Evolutionary conservation across 208 protist genomes (phyloP).

Genomic region (Leishmania amazonensis): DNA sequence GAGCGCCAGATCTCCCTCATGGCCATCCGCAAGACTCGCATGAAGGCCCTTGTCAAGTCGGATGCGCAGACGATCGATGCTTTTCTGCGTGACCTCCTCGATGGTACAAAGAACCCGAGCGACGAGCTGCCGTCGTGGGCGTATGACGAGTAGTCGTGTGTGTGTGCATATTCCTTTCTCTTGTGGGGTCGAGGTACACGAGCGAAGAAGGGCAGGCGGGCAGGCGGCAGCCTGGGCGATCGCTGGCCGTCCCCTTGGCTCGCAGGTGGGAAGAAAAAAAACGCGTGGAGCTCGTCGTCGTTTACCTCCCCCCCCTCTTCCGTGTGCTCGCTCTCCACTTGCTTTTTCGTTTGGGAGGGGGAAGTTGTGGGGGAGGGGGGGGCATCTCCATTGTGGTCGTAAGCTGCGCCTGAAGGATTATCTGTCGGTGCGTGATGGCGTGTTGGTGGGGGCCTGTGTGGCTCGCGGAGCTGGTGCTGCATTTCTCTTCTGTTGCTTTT

Average conservation of each 20-base stretch:
- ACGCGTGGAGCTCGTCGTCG: background rate
- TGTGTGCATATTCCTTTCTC: background rate
- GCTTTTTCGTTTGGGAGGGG: background rate
- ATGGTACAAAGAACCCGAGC: slow-evolving; percentile 45
- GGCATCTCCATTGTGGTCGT: background rate
- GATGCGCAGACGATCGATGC: slow-evolving; percentile 38
- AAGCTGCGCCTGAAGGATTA: background rate
- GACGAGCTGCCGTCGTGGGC: slow-evolving; percentile 38
- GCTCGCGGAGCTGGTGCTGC: background rate
- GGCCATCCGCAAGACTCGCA: slow-evolving; percentile 60
- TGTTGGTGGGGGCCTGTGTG: background rate
- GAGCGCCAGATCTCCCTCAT: slow-evolving; percentile 38
- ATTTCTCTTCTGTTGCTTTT: background rate
- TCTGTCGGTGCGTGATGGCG: background rate
- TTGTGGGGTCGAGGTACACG: background rate
- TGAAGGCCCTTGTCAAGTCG: slow-evolving; percentile 55
- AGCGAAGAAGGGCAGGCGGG: background rate
- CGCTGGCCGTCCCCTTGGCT: background rate
- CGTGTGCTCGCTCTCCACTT: background rate
- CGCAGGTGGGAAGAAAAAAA: background rate
- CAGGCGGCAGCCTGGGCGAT: background rate
- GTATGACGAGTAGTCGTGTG: slow-evolving; percentile 15
- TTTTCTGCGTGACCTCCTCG: slow-evolving; percentile 65
- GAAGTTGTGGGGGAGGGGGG: too few relatives aligned
- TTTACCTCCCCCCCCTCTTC: background rate